Evolutionary conservation across 2,329 filamentous ascomycete species (phyloP), one percentile per base, ranked within the genome.

Genomic region (Aspergillus candidus): DNA sequence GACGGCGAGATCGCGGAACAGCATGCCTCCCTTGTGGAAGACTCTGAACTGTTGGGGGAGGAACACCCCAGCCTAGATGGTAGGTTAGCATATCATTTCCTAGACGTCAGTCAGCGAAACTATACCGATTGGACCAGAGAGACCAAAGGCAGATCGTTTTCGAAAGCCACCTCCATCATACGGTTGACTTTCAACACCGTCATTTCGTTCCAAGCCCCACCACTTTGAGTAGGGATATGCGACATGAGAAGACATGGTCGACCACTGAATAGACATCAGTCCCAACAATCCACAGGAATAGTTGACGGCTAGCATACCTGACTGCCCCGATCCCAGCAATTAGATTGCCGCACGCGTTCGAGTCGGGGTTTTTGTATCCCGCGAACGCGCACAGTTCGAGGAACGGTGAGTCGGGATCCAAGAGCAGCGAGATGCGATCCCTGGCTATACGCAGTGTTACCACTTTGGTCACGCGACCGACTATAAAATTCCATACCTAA

Each of bases 11-110:
- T 71, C 68, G 27, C 61, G 60, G 48, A 72, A 72, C 1, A 72
- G 59, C 47, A 71, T 61, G 4, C 66, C 67, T 6, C 63, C 66
- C 43, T 65, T 65, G 55, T 72, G 69, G 47, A 72, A 72, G n/a
- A 72, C 69, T 1, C 62, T 57, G 41, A 72, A 72, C 32, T 72
- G 70, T 36, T 72, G 66, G 0, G 70, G 70, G 10, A 72, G 56
- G 32, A 70, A 70, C 6, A 69, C 66, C 4, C 67, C 66, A 13
- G 66, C 68, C 56, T 64, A 15, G 12, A 11, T 11, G 27, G 10
- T 33, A 18, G n/a, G 17, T 14, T 11, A 34, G n/a, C 3, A 30
- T 15, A 1, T 6, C 38, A 3, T n/a, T n/a, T 11, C 6, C 14
- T 14, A 1, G 11, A n/a, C 1, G 7, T 27, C 7, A 8, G 27